Evolutionary conservation across 495 filamentous ascomycete species (phyloP).

Genomic region (Pyrenopolyporus hunteri): DNA sequence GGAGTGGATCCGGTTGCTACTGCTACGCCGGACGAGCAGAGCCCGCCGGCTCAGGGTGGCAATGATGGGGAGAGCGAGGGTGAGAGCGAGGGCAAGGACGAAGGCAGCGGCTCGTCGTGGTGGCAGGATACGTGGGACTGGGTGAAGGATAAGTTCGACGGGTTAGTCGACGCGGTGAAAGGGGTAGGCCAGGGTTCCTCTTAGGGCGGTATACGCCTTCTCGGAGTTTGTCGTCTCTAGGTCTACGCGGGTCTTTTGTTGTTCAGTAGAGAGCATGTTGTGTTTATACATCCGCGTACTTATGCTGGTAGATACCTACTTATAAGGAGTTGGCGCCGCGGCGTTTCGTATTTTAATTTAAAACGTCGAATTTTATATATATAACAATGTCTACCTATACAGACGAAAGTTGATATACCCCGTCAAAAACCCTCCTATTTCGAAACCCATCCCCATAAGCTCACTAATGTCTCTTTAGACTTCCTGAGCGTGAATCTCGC

Average conservation of each 20-base stretch:
- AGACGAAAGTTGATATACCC: too few relatives aligned
- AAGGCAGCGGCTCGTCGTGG: slow-evolving; percentile 27
- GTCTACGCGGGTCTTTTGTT: neutral
- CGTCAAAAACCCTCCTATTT: neutral
- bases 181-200: slow-evolving; percentile 18
- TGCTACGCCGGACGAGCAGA: slow-evolving; percentile 13
- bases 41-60: slow-evolving; percentile 31
- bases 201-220: neutral
- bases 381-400: too few relatives aligned
- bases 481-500: slow-evolving; percentile 16
- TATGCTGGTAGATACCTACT: neutral
- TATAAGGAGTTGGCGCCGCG: neutral
- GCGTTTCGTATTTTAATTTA: neutral
- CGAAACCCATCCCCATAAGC: neutral
- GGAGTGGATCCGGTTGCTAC: slow-evolving; percentile 22
- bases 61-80: slow-evolving; percentile 21
- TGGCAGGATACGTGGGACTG: slow-evolving; percentile 53
- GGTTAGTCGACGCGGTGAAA: slow-evolving; percentile 48
- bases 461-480: neutral
- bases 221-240: neutral
- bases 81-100: slow-evolving; percentile 5
- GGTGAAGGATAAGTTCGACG: slow-evolving; percentile 54
- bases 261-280: neutral
- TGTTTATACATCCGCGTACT: neutral
- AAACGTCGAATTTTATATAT: too few relatives aligned